These are phyloP conservation scores for Heterobasidion irregulare DNA, from an alignment of 1,284 basidiomycete genomes.

Conservation along the genomic window DNA sequence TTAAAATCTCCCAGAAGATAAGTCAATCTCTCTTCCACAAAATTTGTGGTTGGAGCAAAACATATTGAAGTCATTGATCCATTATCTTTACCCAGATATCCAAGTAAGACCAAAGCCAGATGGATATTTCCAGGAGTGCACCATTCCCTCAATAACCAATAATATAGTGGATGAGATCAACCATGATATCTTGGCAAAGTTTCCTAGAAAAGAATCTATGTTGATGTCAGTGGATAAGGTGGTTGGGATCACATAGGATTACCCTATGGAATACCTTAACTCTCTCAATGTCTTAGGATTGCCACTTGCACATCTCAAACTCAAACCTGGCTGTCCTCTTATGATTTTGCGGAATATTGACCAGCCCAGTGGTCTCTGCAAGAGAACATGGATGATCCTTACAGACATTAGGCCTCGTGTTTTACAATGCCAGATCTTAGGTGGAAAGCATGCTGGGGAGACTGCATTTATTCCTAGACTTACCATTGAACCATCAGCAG, in stretches of 20 bases:
- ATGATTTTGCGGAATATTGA: conserved; percentile 29
- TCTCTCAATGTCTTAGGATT: conserved; percentile 16
- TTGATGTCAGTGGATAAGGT: too few species aligned
- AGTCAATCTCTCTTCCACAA: too few species aligned
- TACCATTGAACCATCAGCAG: conserved; percentile 14
- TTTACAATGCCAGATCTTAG: conserved; percentile 17
- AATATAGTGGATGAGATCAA: too few species aligned
- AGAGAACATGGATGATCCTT: conserved; percentile 21
- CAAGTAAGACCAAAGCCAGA: too few species aligned
- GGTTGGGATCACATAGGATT: conserved; percentile 3
- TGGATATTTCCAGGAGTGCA: too few species aligned
- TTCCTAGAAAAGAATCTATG: too few species aligned
- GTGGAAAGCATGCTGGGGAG: conserved; percentile 17
- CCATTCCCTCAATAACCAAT: too few species aligned
- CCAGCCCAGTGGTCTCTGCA: conserved; percentile 24
- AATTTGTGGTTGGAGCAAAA: too few species aligned
- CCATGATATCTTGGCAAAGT: too few species aligned
- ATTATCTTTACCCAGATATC: too few species aligned
- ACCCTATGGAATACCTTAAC: conserved; percentile 14
- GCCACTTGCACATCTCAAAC: conserved; percentile 16
- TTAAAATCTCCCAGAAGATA: too few species aligned
- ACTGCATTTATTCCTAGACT: conserved; percentile 21
- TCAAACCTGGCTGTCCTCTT: conserved; percentile 26
- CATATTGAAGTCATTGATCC: too few species aligned
- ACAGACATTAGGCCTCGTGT: conserved; percentile 10